phyloP scores from a whole-genome alignment of 257 asterid species.

The Euphrasia confusa region DNA sequence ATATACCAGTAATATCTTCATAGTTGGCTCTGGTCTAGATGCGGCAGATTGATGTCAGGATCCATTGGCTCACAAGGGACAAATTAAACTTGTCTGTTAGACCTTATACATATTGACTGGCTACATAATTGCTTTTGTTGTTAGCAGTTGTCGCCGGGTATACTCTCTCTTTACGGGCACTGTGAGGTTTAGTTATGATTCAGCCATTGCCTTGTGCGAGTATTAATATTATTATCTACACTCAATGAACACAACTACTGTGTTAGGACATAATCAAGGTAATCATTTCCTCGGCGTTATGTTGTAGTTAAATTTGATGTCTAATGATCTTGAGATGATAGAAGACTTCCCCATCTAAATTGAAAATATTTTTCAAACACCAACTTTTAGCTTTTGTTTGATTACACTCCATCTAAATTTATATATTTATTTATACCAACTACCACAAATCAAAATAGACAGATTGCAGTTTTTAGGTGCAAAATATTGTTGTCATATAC shows the following conservation, averaged over 20 bases:
- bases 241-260: not conserved
- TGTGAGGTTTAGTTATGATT: not conserved
- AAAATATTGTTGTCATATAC: too few species aligned
- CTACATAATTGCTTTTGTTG: not conserved
- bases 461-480: too few species aligned
- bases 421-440: too few species aligned
- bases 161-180: constrained; percentile 3
- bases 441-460: too few species aligned
- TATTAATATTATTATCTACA: constrained; percentile 5
- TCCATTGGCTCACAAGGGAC: not conserved
- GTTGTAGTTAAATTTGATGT: not conserved
- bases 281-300: not conserved
- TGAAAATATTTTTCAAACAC: too few species aligned
- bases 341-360: not conserved
- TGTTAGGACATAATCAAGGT: not conserved
- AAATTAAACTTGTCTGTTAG: not conserved
- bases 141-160: constrained; percentile 12
- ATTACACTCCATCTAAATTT: too few species aligned
- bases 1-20: not conserved
- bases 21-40: not conserved
- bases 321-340: constrained; percentile 2
- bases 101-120: constrained; percentile 4
- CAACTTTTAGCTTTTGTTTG: too few species aligned
- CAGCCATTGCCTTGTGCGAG: constrained; percentile 4
- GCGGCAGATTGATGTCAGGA: constrained; percentile 1